A percentile compares a stretch with the other conserved stretches of the same genome.
Conservation (phyloP, 129 eudicot species). For the Smallanthus sonchifolius region DNA sequence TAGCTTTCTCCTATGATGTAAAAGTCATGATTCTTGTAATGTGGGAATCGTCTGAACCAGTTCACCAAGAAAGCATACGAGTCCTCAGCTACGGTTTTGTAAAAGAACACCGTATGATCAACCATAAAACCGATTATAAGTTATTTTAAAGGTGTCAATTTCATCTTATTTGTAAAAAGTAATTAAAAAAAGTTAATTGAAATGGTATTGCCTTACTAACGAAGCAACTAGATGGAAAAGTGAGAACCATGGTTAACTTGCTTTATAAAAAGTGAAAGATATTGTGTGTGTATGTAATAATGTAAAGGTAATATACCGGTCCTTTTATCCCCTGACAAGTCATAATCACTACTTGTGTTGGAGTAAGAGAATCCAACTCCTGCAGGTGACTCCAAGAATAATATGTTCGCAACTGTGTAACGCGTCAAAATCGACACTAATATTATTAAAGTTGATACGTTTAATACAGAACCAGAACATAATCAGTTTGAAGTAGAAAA, state of each 20-base stretch:
- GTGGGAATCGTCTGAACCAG: conserved; percentile 58
- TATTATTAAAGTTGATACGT: too few relatives aligned
- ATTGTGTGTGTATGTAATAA: conserved; percentile 13
- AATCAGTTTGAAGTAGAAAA: not conserved
- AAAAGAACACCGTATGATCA: not conserved
- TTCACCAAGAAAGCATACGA: conserved; percentile 45
- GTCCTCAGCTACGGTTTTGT: conserved; percentile 39
- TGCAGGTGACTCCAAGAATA: conserved; percentile 55
- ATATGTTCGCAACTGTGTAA: conserved; percentile 42
- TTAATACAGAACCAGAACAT: not conserved
- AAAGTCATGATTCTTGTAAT: conserved; percentile 42
- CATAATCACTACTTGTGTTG: conserved; percentile 44
- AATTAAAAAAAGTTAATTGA: not conserved
- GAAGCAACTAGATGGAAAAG: conserved; percentile 10
- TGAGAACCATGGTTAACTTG: conserved; percentile 9
- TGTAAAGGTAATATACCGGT: conserved; percentile 40
- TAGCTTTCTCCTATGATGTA: conserved; percentile 61
- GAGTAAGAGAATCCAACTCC: conserved; percentile 64
- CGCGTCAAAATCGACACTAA: not conserved
- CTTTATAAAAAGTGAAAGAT: conserved; percentile 10
- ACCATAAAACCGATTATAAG: not conserved
- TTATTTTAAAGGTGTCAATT: not conserved
- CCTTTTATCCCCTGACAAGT: conserved; percentile 49
- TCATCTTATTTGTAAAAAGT: not conserved
- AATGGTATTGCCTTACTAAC: not conserved